A percentile compares a stretch with the other conserved stretches of the same genome.
Evolutionary conservation across 2,329 filamentous ascomycete species (phyloP).

Genomic region (Falciphora oryzae): DNA sequence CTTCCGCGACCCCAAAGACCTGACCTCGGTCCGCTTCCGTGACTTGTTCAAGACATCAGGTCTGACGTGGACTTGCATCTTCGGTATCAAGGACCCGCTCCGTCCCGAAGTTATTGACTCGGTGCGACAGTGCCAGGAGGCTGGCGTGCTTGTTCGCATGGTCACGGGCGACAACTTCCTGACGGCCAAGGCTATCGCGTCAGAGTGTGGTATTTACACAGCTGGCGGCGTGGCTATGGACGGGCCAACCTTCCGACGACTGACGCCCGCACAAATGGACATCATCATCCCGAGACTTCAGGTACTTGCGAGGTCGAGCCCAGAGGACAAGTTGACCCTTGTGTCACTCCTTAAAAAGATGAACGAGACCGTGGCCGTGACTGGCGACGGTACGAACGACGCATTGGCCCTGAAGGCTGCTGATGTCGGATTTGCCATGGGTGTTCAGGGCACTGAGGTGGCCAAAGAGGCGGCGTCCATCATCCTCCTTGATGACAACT

Average conservation of each 20-base stretch:
- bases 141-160: slow-evolving; percentile 56
- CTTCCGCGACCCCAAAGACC: slow-evolving; percentile 59
- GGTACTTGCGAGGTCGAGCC: slow-evolving; percentile 46
- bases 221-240: slow-evolving; percentile 50
- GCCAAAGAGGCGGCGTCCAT: slow-evolving; percentile 59
- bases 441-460: slow-evolving; percentile 54
- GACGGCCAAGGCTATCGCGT: slow-evolving; percentile 53
- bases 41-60: slow-evolving; percentile 41
- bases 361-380: slow-evolving; percentile 39
- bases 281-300: slow-evolving; percentile 43
- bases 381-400: slow-evolving; percentile 59
- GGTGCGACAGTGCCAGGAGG: slow-evolving; percentile 47
- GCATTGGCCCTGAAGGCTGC: slow-evolving; percentile 55
- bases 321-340: slow-evolving; percentile 46
- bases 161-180: slow-evolving; percentile 57
- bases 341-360: slow-evolving; percentile 37
- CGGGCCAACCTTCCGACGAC: slow-evolving; percentile 47
- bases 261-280: slow-evolving; percentile 45
- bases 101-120: slow-evolving; percentile 57
- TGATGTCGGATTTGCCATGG: slow-evolving; percentile 60
- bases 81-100: slow-evolving; percentile 65
- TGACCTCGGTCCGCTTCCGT: slow-evolving; percentile 45
- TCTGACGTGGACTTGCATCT: slow-evolving; percentile 65
- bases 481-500: slow-evolving; percentile 57
- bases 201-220: slow-evolving; percentile 46